phyloP scores from a whole-genome alignment of 2,329 filamentous ascomycete species.

The Hypoxylon sp. region DNA sequence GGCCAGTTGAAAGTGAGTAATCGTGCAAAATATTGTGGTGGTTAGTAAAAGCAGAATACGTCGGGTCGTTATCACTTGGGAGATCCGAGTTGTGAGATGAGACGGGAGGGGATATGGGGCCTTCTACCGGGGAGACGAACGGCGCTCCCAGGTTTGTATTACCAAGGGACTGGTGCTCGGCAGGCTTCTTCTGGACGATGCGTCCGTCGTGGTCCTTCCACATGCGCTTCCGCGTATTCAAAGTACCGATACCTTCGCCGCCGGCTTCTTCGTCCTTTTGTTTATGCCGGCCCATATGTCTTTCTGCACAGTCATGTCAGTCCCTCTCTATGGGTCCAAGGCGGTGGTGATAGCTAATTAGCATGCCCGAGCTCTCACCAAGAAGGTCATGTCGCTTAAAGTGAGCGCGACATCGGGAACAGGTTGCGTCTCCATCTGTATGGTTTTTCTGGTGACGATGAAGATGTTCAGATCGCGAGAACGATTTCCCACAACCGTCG shows the following conservation, averaged over 20 bases:
- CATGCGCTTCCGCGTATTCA: slow-evolving; percentile 70
- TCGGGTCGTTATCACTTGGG: slow-evolving; percentile 29
- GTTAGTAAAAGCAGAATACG: slow-evolving; percentile 22
- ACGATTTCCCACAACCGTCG: slow-evolving; percentile 66
- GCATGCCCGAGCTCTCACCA: slow-evolving; percentile 58
- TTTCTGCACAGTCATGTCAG: slow-evolving; percentile 59
- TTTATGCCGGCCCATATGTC: slow-evolving; percentile 69
- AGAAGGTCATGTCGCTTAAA: slow-evolving; percentile 73
- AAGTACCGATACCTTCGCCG: slow-evolving; percentile 63
- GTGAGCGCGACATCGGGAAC: slow-evolving; percentile 71
- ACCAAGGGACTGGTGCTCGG: slow-evolving; percentile 24
- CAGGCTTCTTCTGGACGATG: slow-evolving; percentile 64
- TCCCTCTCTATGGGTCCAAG: slow-evolving; percentile 13
- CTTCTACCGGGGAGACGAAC: slow-evolving; percentile 25
- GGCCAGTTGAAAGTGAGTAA: slow-evolving; percentile 28
- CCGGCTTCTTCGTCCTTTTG: slow-evolving; percentile 71
- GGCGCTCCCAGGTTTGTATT: slow-evolving; percentile 10
- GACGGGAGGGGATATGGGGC: slow-evolving; percentile 40
- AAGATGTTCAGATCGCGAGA: slow-evolving; percentile 71
- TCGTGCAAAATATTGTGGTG: slow-evolving; percentile 25
- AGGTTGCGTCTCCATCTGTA: slow-evolving; percentile 67
- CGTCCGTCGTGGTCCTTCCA: slow-evolving; percentile 69
- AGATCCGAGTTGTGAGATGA: slow-evolving; percentile 40
- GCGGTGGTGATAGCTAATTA: not conserved
- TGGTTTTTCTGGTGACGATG: slow-evolving; percentile 72